Evolutionary conservation across 352 stramenopile genomes (phyloP).

Genomic region (Phytophthora citricola): DNA sequence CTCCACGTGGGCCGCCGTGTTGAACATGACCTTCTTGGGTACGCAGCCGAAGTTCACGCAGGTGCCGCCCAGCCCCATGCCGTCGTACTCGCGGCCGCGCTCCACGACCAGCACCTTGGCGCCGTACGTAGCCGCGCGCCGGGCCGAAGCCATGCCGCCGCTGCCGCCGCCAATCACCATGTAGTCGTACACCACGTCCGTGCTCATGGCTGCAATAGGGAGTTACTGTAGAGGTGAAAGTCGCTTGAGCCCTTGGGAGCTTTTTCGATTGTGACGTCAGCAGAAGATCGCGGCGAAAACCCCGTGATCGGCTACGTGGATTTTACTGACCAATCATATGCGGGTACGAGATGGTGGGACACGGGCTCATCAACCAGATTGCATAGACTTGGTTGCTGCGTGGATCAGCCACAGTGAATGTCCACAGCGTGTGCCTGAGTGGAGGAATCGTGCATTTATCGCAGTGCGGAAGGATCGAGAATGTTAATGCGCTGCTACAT

Average conservation of each 20-base stretch:
- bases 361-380: not conserved
- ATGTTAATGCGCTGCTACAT: no score
- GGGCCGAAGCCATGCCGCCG: conserved; percentile 93
- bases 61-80: conserved; percentile 91
- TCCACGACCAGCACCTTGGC: conserved; percentile 97
- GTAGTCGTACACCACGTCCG: conserved; percentile 84
- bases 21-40: conserved; percentile 99
- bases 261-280: conserved; percentile 34
- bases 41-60: conserved; percentile 99
- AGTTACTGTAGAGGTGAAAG: not conserved
- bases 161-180: conserved; percentile 92
- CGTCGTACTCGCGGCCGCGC: conserved; percentile 65
- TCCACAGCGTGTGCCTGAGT: not conserved
- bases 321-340: not conserved
- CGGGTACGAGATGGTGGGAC: conserved; percentile 13
- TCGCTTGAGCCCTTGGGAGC: conserved; percentile 17
- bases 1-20: conserved; percentile 87
- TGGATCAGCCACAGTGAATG: no score
- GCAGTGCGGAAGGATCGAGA: not conserved
- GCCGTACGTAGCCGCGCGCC: conserved; percentile 92
- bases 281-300: not conserved
- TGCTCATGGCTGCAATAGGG: conserved; percentile 42
- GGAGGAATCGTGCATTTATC: not conserved
- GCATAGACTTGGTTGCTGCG: conserved; percentile 1
- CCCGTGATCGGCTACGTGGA: conserved; percentile 4